Conservation (phyloP, 73 alveolate species). For the Symbiodinium pilosum region DNA sequence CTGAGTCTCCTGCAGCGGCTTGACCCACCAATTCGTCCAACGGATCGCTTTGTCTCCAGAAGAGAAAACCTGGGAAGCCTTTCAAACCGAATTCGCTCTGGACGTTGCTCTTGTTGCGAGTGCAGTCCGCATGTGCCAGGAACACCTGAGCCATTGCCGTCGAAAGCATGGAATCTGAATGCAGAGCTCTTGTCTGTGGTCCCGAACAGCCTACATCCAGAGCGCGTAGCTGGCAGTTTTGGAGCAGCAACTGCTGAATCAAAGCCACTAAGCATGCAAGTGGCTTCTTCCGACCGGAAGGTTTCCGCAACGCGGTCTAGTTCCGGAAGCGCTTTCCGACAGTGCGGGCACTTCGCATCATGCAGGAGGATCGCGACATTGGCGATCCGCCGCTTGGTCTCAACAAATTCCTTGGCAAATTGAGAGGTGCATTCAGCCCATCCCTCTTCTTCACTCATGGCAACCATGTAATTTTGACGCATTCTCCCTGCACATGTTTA, state of each 20-base stretch:
- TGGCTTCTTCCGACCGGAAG: neutral
- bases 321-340: conserved; percentile 72
- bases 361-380: conserved; percentile 53
- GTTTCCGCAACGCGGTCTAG: conserved; percentile 57
- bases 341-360: conserved; percentile 89
- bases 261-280: neutral
- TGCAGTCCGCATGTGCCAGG: conserved; percentile 69
- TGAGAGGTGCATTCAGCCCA: too few species aligned
- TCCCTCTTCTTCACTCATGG: too few species aligned
- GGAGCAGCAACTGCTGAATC: neutral
- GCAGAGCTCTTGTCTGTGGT: neutral
- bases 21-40: conserved; percentile 42
- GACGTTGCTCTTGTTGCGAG: conserved; percentile 56
- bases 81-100: conserved; percentile 49
- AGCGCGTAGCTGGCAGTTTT: too few species aligned
- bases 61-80: conserved; percentile 63
- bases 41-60: conserved; percentile 44
- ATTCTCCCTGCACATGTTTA: too few species aligned
- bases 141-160: neutral
- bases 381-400: neutral
- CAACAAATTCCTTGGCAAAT: conserved; percentile 30
- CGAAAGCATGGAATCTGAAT: too few species aligned
- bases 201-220: too few species aligned
- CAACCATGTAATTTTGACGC: too few species aligned
- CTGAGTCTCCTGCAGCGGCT: neutral